Evolutionary conservation across 495 filamentous ascomycete genomes (phyloP), one percentile per base, ranked within the genome.

Genomic region (Barbatosphaeria neglecta): DNA sequence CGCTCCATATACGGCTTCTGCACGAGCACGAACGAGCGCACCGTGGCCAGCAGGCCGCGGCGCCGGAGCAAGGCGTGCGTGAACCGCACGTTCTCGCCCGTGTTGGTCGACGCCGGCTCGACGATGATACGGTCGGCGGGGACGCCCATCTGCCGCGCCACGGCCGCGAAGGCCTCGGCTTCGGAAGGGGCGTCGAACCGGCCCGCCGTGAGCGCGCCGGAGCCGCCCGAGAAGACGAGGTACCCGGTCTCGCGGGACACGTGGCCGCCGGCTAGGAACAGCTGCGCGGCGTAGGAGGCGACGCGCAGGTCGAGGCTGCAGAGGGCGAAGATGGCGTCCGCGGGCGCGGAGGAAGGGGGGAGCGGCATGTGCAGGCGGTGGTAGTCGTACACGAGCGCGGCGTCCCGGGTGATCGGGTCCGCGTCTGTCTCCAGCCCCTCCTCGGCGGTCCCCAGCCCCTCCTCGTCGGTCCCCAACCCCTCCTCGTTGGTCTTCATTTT

Each of bases 1-100:
- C 65, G 49, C 28, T 68, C 65, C 65, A 68, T 68, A 41, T 68
- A 68, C 20, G 63, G 65, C 47, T 66, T 66, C 45, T 66, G 65
- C 24, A 65, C 61, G 6, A 68, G 53, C 1, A 65, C 40, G 22
- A 66, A 51, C 1, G 50, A 53, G 7, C 46, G 22, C 1, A 58
- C 22, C 6, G 15, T 11, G 4, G 33, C 13, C 4, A 37, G 35
- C 6, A 66, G 46, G 8, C 51, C 23, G 23, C 25, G 51, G 13
- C 59, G 42, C 10, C 35, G 23, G 15, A 68, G 55, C 2, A 68
- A 41, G 0, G 54, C 52, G 18, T 57, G 45, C 16, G 65, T 68
- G 23, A 62, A 68, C 7, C 60, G 61, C 15, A 68, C 56, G 40
- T 66, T 68, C 52, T 66, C 65, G 41, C 63, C 65, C 6, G 65